Evolutionary conservation across 305 asterid genomes (phyloP), one percentile per base, ranked within the genome.

Genomic region (Solanum hybrid): DNA sequence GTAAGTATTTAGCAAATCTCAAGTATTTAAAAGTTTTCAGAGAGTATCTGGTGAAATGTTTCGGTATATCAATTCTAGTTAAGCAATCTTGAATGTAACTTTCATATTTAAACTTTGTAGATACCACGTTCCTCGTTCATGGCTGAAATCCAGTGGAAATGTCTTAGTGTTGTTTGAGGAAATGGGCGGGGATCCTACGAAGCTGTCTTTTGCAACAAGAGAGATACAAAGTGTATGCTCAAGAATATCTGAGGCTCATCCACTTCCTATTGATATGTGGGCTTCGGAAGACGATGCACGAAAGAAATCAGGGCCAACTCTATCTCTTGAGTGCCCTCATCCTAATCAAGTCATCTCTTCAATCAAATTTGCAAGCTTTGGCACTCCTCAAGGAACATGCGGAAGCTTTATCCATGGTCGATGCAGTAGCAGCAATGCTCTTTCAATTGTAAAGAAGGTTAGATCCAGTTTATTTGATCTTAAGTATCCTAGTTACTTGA

Each of bases 101-200:
- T 32, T 42, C 27, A 12, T 76, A 26, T 76, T 32, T 45, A 73
- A 81, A 87, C 75, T 26, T 85, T 92, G 90, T 97, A 97, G 99
- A 85, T 97, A 98, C 87, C 99, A 98, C 12, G 96, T 98, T 84
- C 99, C 99, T 56, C 99, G 99, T 88, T 94, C 94, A 10, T 97
- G 99, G 99, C 93, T 97, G 34, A 77, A 95, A 89, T 93, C 97
- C 13, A 93, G 92, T 51, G 99, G 95, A 32, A 98, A 98, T 38
- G 86, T 93, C 85, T 86, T 98, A 4, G 99, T 98, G 75, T 76
- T 98, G 92, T 95, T 98, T 64, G 99, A 98, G 94, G 98, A 98
- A 94, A 88, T 29, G 27, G 99, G 99, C 22, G 99, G 99, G 22
- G 94, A 96, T 92, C 99, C 99, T 6, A 95, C 97, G 3, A 90